Percentiles rank a stretch among this genome's conserved stretches.
phyloP scores from a whole-genome alignment of 257 asterid genomes.

The Forsythia viridissima region DNA sequence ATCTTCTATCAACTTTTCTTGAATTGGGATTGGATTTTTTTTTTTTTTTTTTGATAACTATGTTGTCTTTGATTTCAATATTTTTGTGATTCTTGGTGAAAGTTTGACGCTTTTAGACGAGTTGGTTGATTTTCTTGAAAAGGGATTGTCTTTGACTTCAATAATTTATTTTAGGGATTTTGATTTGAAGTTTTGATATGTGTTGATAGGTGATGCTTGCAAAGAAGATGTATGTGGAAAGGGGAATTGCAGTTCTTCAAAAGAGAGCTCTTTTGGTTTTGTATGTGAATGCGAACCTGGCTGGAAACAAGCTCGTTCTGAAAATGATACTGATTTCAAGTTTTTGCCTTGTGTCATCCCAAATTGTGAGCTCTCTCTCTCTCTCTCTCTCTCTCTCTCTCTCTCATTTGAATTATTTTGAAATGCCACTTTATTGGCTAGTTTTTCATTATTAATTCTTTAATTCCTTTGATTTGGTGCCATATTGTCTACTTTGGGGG shows the following conservation, averaged over 20 bases:
- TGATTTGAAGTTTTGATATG: not conserved
- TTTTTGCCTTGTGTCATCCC: slow-evolving; percentile 80
- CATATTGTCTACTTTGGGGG: slow-evolving; percentile 36
- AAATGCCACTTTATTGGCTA: too few species aligned
- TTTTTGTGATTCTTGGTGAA: not conserved
- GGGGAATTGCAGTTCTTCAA: slow-evolving; percentile 55
- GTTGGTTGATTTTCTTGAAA: not conserved
- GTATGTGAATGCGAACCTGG: slow-evolving; percentile 69
- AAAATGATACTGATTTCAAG: slow-evolving; percentile 26
- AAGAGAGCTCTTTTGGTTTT: slow-evolving; percentile 41
- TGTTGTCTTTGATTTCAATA: not conserved
- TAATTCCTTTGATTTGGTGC: not conserved
- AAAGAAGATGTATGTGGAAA: slow-evolving; percentile 53
- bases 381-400: not conserved
- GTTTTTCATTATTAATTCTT: not conserved
- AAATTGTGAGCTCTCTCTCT: slow-evolving; percentile 48
- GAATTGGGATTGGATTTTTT: not conserved
- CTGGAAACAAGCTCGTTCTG: slow-evolving; percentile 59
- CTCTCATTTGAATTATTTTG: not conserved
- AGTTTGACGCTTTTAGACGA: not conserved
- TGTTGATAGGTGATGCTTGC: slow-evolving; percentile 41
- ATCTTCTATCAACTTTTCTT: too few species aligned
- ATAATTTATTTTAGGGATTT: not conserved
- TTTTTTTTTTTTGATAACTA: not conserved
- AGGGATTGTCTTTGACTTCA: not conserved